Conservation (phyloP, 306 rosid species). For the Dalbergia oliveri region DNA sequence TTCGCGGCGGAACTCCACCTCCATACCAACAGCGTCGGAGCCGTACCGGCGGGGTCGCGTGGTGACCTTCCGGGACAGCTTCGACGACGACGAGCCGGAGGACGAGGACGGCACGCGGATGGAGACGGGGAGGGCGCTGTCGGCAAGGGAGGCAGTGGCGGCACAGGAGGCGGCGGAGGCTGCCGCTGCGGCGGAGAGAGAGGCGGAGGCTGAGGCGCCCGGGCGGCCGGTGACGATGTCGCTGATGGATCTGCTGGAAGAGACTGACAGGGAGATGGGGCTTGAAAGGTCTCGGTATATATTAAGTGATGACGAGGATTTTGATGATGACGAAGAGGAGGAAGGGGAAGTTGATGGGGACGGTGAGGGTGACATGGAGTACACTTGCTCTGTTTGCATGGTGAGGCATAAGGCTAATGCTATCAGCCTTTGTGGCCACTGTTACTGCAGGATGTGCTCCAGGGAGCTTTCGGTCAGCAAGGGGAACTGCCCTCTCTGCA, state of each 20-base stretch:
- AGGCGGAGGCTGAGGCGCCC: not conserved
- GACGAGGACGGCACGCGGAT: not conserved
- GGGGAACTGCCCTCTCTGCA: conserved; percentile 88
- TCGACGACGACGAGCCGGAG: conserved; percentile 45
- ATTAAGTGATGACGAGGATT: conserved; percentile 57
- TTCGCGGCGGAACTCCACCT: conserved; percentile 55
- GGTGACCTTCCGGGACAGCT: conserved; percentile 34
- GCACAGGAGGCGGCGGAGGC: conserved; percentile 56
- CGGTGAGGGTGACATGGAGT: conserved; percentile 51
- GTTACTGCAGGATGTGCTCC: conserved; percentile 87
- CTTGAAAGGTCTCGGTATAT: conserved; percentile 59
- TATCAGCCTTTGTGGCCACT: conserved; percentile 75
- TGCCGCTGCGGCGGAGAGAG: conserved; percentile 25
- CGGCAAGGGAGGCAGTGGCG: conserved; percentile 55
- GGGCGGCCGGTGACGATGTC: conserved; percentile 69
- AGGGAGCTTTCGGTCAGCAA: conserved; percentile 76
- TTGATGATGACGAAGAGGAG: conserved; percentile 42
- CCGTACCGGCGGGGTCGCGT: conserved; percentile 40
- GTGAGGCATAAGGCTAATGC: conserved; percentile 79
- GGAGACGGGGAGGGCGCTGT: conserved; percentile 46
- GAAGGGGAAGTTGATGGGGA: conserved; percentile 30
- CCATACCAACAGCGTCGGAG: conserved; percentile 9
- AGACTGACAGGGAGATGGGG: conserved; percentile 79
- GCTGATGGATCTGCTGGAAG: conserved; percentile 88
- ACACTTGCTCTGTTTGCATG: conserved; percentile 85